Conservation (phyloP, 2,329 filamentous ascomycete genomes). For the Dactylellina cionopaga region DNA sequence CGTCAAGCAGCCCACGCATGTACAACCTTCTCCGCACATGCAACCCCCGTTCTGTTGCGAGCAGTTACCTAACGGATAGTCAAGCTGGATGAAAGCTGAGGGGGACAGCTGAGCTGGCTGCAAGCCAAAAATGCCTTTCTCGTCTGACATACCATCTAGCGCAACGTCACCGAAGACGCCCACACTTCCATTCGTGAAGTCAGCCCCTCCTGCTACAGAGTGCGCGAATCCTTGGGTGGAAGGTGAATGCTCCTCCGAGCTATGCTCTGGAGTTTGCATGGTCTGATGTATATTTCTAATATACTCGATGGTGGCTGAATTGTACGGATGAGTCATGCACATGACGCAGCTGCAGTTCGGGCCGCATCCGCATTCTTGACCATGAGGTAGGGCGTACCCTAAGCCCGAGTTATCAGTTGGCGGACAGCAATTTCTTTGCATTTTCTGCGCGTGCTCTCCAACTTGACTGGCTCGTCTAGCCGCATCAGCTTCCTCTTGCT, state of each 20-base stretch:
- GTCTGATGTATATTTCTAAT: slow-evolving; percentile 64
- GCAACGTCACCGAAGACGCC: slow-evolving; percentile 34
- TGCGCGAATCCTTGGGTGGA: slow-evolving; percentile 46
- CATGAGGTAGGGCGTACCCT: slow-evolving; percentile 44
- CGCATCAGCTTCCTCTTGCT: slow-evolving; percentile 33
- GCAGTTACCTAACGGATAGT: slow-evolving; percentile 55
- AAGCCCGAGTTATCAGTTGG: background rate
- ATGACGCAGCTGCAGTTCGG: slow-evolving; percentile 64
- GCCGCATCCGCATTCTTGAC: slow-evolving; percentile 62
- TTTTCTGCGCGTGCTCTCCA: slow-evolving; percentile 30
- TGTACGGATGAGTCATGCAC: slow-evolving; percentile 64
- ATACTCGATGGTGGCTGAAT: slow-evolving; percentile 62
- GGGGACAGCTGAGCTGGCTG: slow-evolving; percentile 52
- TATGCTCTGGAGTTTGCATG: slow-evolving; percentile 59
- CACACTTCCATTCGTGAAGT: slow-evolving; percentile 15
- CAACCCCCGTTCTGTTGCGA: slow-evolving; percentile 55
- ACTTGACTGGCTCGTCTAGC: slow-evolving; percentile 36
- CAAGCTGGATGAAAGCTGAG: slow-evolving; percentile 55
- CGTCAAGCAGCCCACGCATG: slow-evolving; percentile 56
- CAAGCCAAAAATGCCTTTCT: slow-evolving; percentile 21
- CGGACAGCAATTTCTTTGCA: slow-evolving; percentile 20
- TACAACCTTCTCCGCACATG: slow-evolving; percentile 57
- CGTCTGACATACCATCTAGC: slow-evolving; percentile 37
- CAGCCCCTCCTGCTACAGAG: background rate
- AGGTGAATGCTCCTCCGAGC: slow-evolving; percentile 49